A percentile compares a stretch with the other conserved stretches of the same genome.
These are phyloP conservation scores for Eimeria acervulina DNA, from an alignment of 169 alveolate species.

Conservation along the genomic window DNA sequence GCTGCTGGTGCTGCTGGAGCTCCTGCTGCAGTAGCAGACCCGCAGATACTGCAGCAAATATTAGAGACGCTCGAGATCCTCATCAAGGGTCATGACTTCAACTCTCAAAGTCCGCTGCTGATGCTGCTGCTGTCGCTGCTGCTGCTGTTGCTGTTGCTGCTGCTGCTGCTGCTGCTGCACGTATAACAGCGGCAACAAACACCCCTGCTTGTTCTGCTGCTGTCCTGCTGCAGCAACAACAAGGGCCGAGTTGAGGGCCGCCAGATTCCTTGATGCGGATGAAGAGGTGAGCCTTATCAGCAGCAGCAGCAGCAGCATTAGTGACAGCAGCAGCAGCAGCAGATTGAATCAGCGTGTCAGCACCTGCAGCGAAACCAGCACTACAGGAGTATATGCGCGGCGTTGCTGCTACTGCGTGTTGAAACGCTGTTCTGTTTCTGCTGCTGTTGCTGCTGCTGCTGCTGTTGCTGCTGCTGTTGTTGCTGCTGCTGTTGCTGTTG, in stretches of 20 bases:
- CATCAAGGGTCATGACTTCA: slow-evolving; percentile 7
- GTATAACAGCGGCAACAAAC: not conserved
- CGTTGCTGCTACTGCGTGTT: slow-evolving; percentile 13
- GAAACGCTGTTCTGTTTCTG: not conserved
- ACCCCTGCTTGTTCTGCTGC: not conserved
- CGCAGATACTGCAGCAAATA: slow-evolving; percentile 34
- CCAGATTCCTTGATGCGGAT: not conserved
- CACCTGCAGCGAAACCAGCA: not conserved
- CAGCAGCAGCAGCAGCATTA: slow-evolving; percentile 11
- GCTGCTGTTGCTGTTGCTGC: slow-evolving; percentile 37
- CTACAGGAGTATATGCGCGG: not conserved
- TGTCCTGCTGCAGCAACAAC: not conserved
- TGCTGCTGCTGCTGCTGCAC: slow-evolving; percentile 29
- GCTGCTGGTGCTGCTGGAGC: not conserved
- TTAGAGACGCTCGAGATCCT: slow-evolving; percentile 55
- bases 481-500: slow-evolving; percentile 8
- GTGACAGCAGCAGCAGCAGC: no score
- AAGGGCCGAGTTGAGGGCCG: not conserved
- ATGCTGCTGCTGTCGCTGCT: slow-evolving; percentile 15
- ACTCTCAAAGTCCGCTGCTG: no score
- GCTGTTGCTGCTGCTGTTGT: slow-evolving; percentile 3
- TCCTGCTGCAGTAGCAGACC: not conserved
- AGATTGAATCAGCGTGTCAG: no score
- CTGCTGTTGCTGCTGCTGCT: slow-evolving; percentile 7
- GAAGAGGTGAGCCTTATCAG: not conserved